Base-by-base conservation (phyloP, 2,329 filamentous ascomycete species). In the Alternaria conjuncta region DNA sequence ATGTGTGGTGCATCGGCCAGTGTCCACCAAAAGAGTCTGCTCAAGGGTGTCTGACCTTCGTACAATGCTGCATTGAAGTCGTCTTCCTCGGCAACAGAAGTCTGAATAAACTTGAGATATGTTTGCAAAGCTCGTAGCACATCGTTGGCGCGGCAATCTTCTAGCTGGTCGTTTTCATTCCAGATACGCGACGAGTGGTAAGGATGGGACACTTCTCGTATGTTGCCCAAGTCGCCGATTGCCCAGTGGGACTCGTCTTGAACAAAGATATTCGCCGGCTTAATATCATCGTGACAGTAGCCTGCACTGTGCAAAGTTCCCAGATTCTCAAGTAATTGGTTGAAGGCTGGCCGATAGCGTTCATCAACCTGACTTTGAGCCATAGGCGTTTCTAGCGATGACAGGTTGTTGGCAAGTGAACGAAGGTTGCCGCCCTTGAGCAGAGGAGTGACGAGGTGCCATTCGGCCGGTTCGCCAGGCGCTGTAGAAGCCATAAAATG, bases 201-300 rank as follows among this genome's bases (percentile, higher is more conserved):
- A 5, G 75, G 71, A 55, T 80, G 79, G 3, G 61, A 32, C 0
- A 72, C 7, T 5, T 79, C 62, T 13, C 78, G 71, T 8, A 79
- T 64, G 23, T 79, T 80, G 3, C 79, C 78, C 7, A 81, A 67
- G 53, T 81, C 79, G 30, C 75, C 79, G 2, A 80, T 61, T 8
- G 78, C 56, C 76, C 75, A 80, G 23, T 71, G 57, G 4, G 60
- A 53, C 6, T 63, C 32, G 10, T 68, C 63, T 50, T 64, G 43
- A 8, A 77, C 57, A 30, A 79, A 78, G 32, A 81, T 70, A 45
- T 81, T 81, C 54, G 66, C 65, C 0, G 74, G 72, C 60, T 81
- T 80, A 47, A 81, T 63, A 45, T 81, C 79, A 64, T 81, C 76
- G 57, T 81, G 79, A 63, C 79, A 81, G 44, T 73, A 75, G 13